Evolutionary conservation across 768 basidiomycete genomes (phyloP).

Genomic region (Dendrothele bispora): DNA sequence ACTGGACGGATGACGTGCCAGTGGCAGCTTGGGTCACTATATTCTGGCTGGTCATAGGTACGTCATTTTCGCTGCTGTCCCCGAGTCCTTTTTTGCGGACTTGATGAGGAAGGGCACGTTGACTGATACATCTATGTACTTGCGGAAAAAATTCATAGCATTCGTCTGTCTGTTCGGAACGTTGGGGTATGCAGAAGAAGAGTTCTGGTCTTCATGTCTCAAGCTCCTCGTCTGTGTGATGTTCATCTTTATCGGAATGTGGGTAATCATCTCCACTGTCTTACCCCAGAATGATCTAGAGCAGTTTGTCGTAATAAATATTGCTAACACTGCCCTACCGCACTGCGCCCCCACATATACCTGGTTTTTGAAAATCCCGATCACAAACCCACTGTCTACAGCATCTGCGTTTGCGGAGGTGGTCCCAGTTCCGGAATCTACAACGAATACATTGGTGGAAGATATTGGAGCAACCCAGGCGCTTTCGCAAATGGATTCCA

Average conservation of each 20-base stretch:
- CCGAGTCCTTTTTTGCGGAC: not conserved
- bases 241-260: conserved; percentile 48
- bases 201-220: conserved; percentile 51
- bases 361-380: no score
- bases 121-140: not conserved
- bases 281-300: no score
- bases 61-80: not conserved
- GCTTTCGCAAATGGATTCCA: conserved; percentile 46
- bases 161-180: conserved; percentile 43
- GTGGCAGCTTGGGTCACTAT: conserved; percentile 47
- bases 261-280: conserved; percentile 13
- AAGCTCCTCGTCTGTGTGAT: conserved; percentile 45
- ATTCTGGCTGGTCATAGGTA: conserved; percentile 42
- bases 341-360: no score
- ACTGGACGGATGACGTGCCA: conserved; percentile 40
- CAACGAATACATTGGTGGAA: conserved; percentile 37
- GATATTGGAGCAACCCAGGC: conserved; percentile 36
- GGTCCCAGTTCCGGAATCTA: conserved; percentile 37
- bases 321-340: no score
- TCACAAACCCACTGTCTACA: no score
- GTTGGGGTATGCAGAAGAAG: conserved; percentile 47
- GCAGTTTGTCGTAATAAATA: no score
- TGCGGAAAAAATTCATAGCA: conserved; percentile 22
- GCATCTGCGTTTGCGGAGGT: conserved; percentile 32
- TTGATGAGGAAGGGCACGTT: not conserved